Percentiles rank a stretch among this genome's conserved stretches.
phyloP scores from a whole-genome alignment of 2,329 filamentous ascomycete species.

The Trichoderma sp. region DNA sequence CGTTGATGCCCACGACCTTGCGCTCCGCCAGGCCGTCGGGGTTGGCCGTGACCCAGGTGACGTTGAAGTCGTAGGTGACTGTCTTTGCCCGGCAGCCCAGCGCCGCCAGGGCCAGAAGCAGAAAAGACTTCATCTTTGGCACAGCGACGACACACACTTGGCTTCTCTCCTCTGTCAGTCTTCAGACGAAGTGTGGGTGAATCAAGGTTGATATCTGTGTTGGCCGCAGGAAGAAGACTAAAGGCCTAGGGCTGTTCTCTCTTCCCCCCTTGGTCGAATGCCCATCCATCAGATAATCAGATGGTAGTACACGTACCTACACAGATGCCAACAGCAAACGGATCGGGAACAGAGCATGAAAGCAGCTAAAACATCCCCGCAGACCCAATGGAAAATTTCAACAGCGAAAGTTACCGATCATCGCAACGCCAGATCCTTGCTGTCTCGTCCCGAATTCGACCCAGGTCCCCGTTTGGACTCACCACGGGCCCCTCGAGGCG shows the following conservation, averaged over 20 bases:
- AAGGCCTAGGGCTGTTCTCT: background rate
- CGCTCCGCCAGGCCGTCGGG: constrained; percentile 61
- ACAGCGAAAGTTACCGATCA: constrained; percentile 8
- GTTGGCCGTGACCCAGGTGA: constrained; percentile 62
- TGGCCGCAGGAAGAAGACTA: background rate
- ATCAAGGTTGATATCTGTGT: constrained; percentile 10
- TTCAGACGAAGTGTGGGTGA: background rate
- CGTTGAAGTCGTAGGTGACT: constrained; percentile 60
- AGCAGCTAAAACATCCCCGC: constrained; percentile 1
- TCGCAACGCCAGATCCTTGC: constrained; percentile 5
- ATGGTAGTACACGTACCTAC: background rate
- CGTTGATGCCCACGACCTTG: constrained; percentile 66
- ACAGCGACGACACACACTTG: background rate
- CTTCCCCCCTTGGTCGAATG: background rate
- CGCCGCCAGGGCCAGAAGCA: constrained; percentile 13
- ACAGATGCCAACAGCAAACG: background rate
- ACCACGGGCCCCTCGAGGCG: background rate
- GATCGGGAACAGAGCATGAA: background rate
- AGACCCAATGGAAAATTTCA: constrained; percentile 19
- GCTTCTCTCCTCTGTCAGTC: background rate
- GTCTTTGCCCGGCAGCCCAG: constrained; percentile 38
- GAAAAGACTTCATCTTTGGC: constrained; percentile 14
- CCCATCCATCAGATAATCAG: constrained; percentile 19
- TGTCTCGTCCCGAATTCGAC: background rate
- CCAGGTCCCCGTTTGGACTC: constrained; percentile 19